These are phyloP conservation scores for Mycena citricolor DNA, from an alignment of 1,284 basidiomycete species.

Conservation along the genomic window DNA sequence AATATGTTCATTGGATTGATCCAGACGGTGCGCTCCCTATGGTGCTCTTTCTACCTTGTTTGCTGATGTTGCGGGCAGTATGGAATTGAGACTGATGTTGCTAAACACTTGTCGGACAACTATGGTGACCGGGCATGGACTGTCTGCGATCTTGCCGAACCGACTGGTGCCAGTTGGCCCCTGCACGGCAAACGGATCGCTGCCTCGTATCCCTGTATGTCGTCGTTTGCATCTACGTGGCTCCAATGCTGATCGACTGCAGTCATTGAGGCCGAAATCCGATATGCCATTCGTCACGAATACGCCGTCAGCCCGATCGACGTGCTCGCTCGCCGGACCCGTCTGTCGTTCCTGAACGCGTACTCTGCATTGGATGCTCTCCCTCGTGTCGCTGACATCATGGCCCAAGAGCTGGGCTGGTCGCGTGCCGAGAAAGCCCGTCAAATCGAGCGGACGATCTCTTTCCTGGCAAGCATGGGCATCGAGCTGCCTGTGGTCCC, in stretches of 20 bases:
- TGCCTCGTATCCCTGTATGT: slow-evolving; percentile 76
- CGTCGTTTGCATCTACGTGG: neutral
- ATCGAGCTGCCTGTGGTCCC: slow-evolving; percentile 57
- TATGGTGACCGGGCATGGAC: slow-evolving; percentile 98
- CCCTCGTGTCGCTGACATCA: slow-evolving; percentile 88
- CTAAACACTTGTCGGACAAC: slow-evolving; percentile 88
- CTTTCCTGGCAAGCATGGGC: slow-evolving; percentile 78
- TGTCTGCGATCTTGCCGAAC: slow-evolving; percentile 79
- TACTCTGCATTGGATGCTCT: slow-evolving; percentile 84
- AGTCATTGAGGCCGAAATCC: slow-evolving; percentile 93
- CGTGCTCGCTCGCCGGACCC: slow-evolving; percentile 89
- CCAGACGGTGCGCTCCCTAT: slow-evolving; percentile 63
- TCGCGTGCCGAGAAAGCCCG: slow-evolving; percentile 34
- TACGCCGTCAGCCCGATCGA: slow-evolving; percentile 91
- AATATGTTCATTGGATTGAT: slow-evolving; percentile 98
- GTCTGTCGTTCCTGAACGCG: slow-evolving; percentile 91
- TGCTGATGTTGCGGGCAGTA: slow-evolving; percentile 46
- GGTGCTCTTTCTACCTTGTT: slow-evolving; percentile 2
- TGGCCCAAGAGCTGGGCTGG: slow-evolving; percentile 88
- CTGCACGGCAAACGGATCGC: slow-evolving; percentile 81
- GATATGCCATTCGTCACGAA: slow-evolving; percentile 88
- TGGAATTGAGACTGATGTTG: slow-evolving; percentile 90
- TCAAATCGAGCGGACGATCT: slow-evolving; percentile 63
- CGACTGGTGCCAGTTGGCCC: slow-evolving; percentile 83
- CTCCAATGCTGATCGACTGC: slow-evolving; percentile 5